Base-by-base conservation (phyloP, 495 filamentous ascomycete genomes). In the Trichocladium antarcticum region DNA sequence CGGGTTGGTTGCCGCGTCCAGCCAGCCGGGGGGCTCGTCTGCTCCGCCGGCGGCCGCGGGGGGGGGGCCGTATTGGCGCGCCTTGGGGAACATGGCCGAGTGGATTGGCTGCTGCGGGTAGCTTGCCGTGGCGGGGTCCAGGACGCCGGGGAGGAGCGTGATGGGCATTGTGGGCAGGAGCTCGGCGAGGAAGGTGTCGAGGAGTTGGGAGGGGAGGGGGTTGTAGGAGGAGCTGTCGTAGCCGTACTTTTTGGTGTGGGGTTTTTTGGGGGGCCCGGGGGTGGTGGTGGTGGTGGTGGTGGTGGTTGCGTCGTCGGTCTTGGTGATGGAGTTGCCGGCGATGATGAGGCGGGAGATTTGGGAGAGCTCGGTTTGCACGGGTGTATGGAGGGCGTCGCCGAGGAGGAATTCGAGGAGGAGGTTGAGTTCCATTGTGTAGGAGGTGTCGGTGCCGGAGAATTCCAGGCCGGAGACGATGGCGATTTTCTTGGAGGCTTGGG, bases 211-310 rank as follows among this genome's bases (percentile, higher is more conserved):
- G 2, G 92, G 93, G 0, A 81, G 65, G 10, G 89, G 72, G 63
- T 97, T 92, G 69, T 95, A 97, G 1, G 84, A 65, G 27, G 81
- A 78, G 45, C 84, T 79, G 63, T 97, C 92, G 69, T 97, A 97
- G 43, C 93, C 90, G 67, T 97, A 97, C 54, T 92, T 95, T 61
- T 90, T 94, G 24, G 24, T 27, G 21, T 57, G 57, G 2, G 56
- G 34, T 45, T 66, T 69, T 42, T 70, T 69, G 19, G 45, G 16
- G 5, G 62, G 65, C n/a, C 68, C 67, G 47, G 65, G 60, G 8
- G 42, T 39, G 20, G 49, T 51, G 20, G 65, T 61, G 12, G 62
- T 64, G 10, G 73, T 67, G 12, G 60, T 51, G 11, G 57, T 53
- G 15, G 19, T n/a, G 12, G 38, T 32, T 15, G 29, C 5, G 31